Base-by-base conservation (phyloP, 805 yeast genomes). In the Ogataea pignaliae region DNA sequence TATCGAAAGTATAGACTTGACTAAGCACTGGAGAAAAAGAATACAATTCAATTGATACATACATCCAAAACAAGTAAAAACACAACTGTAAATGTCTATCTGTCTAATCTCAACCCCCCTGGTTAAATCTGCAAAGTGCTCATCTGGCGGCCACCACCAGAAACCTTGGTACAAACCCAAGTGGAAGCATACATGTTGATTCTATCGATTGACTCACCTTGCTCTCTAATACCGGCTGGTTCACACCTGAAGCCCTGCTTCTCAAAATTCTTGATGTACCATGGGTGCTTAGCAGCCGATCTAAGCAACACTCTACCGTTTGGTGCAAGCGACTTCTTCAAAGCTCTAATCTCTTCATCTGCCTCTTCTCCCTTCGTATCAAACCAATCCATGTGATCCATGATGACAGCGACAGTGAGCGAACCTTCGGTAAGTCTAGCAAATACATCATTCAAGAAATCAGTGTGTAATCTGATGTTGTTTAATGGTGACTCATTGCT, bases 351-450 rank as follows among this genome's bases (percentile, higher is more conserved):
- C 61, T 87, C 95, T 36, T 73, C 71, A 38, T 72, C 66, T 11
- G 88, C 90, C 16, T 83, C 89, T 2, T 56, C 56, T 9, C 83
- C 84, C 13, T 70, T 60, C 32, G 86, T 82, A 53, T 82, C 81
- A 59, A 86, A 86, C 95, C 95, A 86, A 65, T 87, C 95, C 93
- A 87, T 85, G 63, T 86, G 95, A 63, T 86, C 95, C 95, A 86
- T 86, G 42, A 86, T 83, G 35, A 86, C 77, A 29, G 91, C 91
- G 53, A 83, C 81, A 4, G 90, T 81, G 36, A 86, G 72, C 10
- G 88, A 76, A 44, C 76, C 73, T 39, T 73, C 69, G 21, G 80
- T 69, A 42, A 86, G 68, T 50, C 93, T 73, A 35, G 77, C 80
- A 49, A 84, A 78, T 3, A 87, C 93, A 56, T 85, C 89, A 57